Percentiles rank a stretch among this genome's conserved stretches.
Conservation (phyloP, 192 early-diverging fungal species). For the Backusella mclennaniae region DNA sequence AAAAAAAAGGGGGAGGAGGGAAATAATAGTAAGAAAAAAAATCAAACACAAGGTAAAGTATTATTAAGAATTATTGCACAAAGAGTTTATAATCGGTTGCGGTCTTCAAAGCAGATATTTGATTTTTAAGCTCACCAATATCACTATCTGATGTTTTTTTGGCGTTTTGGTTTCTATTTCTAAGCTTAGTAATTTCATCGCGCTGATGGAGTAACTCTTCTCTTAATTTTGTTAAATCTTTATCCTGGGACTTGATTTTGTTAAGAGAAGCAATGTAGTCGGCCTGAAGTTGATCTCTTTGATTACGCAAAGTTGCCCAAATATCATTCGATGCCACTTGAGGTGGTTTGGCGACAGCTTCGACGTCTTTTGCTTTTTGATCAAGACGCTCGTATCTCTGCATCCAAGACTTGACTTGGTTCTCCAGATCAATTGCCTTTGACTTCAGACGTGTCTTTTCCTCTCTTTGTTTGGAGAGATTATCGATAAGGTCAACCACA, state of each 20-base stretch:
- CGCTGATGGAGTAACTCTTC: slow-evolving; percentile 54
- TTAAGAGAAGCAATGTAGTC: slow-evolving; percentile 56
- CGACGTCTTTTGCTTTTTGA: slow-evolving; percentile 50
- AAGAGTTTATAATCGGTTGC: slow-evolving; percentile 5
- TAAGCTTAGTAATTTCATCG: slow-evolving; percentile 65
- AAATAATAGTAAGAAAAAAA: neutral
- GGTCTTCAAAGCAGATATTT: slow-evolving; percentile 69
- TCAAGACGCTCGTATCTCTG: slow-evolving; percentile 74
- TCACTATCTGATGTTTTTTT: slow-evolving; percentile 52
- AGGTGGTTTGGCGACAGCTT: slow-evolving; percentile 46
- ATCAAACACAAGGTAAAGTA: slow-evolving; percentile 1
- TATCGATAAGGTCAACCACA: slow-evolving; percentile 92
- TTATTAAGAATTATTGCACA: slow-evolving; percentile 2
- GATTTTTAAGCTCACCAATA: slow-evolving; percentile 65
- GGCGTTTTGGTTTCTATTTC: slow-evolving; percentile 23
- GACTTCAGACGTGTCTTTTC: slow-evolving; percentile 63
- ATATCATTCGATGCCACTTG: slow-evolving; percentile 54
- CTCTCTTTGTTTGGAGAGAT: slow-evolving; percentile 60
- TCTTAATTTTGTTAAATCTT: slow-evolving; percentile 59
- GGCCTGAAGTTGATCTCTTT: slow-evolving; percentile 57
- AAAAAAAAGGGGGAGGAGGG: neutral
- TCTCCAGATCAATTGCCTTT: slow-evolving; percentile 41
- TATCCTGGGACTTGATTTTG: slow-evolving; percentile 63
- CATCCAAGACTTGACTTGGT: slow-evolving; percentile 61
- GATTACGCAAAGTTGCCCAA: slow-evolving; percentile 54